Base-by-base conservation (phyloP, 345 rosid genomes). In the Eucalyptus globulus region DNA sequence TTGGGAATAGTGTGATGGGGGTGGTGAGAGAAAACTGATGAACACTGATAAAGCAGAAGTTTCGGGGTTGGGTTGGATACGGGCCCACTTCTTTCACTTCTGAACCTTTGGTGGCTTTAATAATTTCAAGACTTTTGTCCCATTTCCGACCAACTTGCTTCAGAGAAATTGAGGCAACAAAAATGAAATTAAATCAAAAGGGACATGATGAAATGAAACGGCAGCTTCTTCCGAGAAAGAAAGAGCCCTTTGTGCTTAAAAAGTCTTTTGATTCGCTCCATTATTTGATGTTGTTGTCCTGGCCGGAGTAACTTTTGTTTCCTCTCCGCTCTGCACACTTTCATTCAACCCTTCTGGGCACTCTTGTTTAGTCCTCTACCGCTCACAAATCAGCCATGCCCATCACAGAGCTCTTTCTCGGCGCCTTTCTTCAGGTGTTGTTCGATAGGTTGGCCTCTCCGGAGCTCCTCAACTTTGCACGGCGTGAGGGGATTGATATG, bases 311-410 rank as follows among this genome's bases (percentile, higher is more conserved):
- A 26, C 67, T 5, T 26, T 5, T 27, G 3, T 60, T 60, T 2
- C 67, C 67, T 27, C 67, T 60, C 31, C 14, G 31, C 67, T 60
- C 15, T 26, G 7, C 6, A 60, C 4, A 60, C 67, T 60, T 60
- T 12, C 1, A 5, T 3, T 60, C 31, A 0, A 27, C 4, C 14
- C 14, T 26, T 60, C 31, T 0, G 15, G 40, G 0, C 67, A 24
- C n/a, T 26, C 65, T 1, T 60, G 31, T 26, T 60, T 60, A 60
- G 7, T 49, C 31, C 69, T 12, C 5, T 60, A 13, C 31, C 8
- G 8, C 16, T 26, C 31, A 5, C 67, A 1, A 60, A 22, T 14
- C 31, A 60, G 67, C n/a, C 67, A 60, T 60, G 67, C 67, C 67
- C 15, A 10, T 60, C 6, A 4, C 67, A 12, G 67, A 27, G 67